Base-by-base conservation (phyloP, 202 grass and related monocot genomes). In the Panicum hallii region DNA sequence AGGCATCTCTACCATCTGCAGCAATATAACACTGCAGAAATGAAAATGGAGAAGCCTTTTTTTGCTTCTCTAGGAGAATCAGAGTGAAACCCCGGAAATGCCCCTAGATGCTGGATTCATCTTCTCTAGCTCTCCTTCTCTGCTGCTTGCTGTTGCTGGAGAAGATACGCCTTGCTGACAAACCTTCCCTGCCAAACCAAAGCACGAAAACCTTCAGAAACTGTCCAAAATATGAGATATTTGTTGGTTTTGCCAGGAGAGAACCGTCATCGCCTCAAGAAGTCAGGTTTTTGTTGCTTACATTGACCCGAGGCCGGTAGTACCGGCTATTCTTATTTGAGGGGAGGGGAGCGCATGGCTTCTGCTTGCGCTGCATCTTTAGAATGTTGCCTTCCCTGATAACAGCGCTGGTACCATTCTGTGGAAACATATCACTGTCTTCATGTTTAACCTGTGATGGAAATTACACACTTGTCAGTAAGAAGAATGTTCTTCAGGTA, bases 291-390 rank as follows among this genome's bases (percentile, higher is more conserved):
- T 32, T 81, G 83, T 81, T 50, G 72, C 93, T 96, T 91, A 90
- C 97, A 92, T 99, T 96, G 88, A 99, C 88, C 58, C 97, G 83
- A 61, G 97, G 97, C 42, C 91, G 91, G 32, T 77, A 89, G 82
- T 96, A 99, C 6, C 91, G 87, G 42, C 88, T 90, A 32, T 74
- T 32, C 82, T 94, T 94, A 81, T 96, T 99, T 0, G 90, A 88
- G 60, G 94, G 90, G 9, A 96, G 84, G 15, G 91, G 86, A 6
- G 70, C 91, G 79, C 84, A 89, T 32, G 86, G 86, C 88, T 99
- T 99, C 84, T 99, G 91, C 52, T 88, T 96, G 69, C 91, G 94
- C 84, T 87, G 80, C 88, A 92, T 88, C 86, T 87, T 90, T 5
- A 75, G 22, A 28, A 93, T 77, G 19, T 89, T 78, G 4, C 90